These are phyloP conservation scores for Phialocephala subalpina DNA, from an alignment of 2,329 filamentous ascomycete genomes.

Conservation along the genomic window DNA sequence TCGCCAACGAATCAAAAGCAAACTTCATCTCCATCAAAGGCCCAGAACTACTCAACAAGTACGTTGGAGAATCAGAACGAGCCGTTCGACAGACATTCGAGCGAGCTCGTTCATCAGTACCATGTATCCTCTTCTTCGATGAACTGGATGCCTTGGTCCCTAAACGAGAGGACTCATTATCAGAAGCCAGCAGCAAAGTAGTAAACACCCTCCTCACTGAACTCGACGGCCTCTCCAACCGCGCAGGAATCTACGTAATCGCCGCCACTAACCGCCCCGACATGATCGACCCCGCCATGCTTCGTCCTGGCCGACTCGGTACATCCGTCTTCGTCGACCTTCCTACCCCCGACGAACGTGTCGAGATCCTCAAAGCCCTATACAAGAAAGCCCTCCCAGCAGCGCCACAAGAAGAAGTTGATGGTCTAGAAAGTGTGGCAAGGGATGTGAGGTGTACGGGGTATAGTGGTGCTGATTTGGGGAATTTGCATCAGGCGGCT, in stretches of 20 bases:
- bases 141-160: slow-evolving; percentile 94
- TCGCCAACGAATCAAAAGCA: slow-evolving; percentile 92
- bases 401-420: slow-evolving; percentile 58
- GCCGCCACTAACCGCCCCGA: slow-evolving; percentile 95
- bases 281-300: slow-evolving; percentile 95
- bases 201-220: slow-evolving; percentile 96
- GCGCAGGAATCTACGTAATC: slow-evolving; percentile 90
- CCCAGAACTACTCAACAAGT: slow-evolving; percentile 96
- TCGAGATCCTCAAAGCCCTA: slow-evolving; percentile 82
- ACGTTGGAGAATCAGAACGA: slow-evolving; percentile 94
- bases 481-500: slow-evolving; percentile 55
- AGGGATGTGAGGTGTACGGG: slow-evolving; percentile 72
- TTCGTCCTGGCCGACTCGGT: slow-evolving; percentile 88
- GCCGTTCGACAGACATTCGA: slow-evolving; percentile 92
- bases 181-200: slow-evolving; percentile 85
- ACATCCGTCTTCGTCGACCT: slow-evolving; percentile 90
- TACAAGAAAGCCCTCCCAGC: slow-evolving; percentile 61
- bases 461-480: slow-evolving; percentile 76
- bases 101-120: slow-evolving; percentile 83
- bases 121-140: slow-evolving; percentile 98
- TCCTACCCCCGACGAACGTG: slow-evolving; percentile 79
- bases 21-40: slow-evolving; percentile 99
- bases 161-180: slow-evolving; percentile 77
- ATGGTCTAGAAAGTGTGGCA: slow-evolving; percentile 70
- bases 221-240: slow-evolving; percentile 82